Base-by-base conservation (phyloP, 164 flowering plant species). In the Akebia trifoliata region DNA sequence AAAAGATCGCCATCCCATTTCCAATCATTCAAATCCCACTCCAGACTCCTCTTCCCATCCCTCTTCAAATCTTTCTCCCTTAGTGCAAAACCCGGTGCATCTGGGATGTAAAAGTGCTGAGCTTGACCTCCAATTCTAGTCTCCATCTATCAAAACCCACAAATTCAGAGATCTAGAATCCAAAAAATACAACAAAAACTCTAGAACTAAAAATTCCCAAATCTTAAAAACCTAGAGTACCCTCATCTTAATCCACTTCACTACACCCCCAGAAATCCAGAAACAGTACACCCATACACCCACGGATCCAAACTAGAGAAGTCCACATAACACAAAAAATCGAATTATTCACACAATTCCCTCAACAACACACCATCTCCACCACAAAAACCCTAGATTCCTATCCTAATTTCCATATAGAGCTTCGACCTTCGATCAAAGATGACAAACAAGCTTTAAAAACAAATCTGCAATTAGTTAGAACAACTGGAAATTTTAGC, bases 21-120 rank as follows among this genome's bases (percentile, higher is more conserved):
- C 96, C 98, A 91, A 50, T 83, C 86, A 75, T 85, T 83, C 74
- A 81, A 76, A 66, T 88, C 78, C 98, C 98, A 91, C 25, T 86
- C 90, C 29, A 63, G 8, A 49, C 60, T 74, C 78, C 64, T 81
- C 72, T 78, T 84, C 56, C 84, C 84, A 44, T 40, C 56, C 10
- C 61, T 68, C 72, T 69, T 63, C 73, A 73, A 60, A 52, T 62
- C 66, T 56, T 47, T 68, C 63, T 58, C 67, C 60, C 47, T 47
- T 59, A 68, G 25, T 24, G 59, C 31, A 30, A 57, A 62, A 25
- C 72, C 77, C 11, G 75, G 21, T 8, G 69, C 51, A 12, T 55
- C 69, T 28, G 75, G 51, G 29, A 66, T 75, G 67, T 67, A 84
- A 14, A 78, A 72, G 38, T 56, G 75, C 57, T 56, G 78, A 61